Conservation (phyloP, 345 rosid genomes). For the Brassica juncea region DNA sequence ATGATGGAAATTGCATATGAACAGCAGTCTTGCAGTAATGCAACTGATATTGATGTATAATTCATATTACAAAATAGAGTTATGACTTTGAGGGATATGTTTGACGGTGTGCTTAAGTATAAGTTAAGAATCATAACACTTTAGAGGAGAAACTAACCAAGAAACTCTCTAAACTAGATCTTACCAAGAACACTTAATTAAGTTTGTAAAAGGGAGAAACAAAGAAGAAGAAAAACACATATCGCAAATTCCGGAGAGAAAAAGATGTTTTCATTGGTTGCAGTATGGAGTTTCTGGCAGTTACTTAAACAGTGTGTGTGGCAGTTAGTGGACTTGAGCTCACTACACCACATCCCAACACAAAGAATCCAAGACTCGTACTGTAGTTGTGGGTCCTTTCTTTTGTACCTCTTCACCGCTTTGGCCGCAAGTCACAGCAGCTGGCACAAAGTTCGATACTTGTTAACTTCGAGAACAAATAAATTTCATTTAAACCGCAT, state of each 20-base stretch:
- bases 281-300: conserved; percentile 21
- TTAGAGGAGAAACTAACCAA: too few relatives aligned
- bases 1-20: conserved; percentile 4
- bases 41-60: conserved; percentile 3
- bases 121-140: background rate
- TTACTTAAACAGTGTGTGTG: conserved; percentile 21
- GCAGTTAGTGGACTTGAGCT: conserved; percentile 33
- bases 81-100: conserved; percentile 3
- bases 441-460: conserved; percentile 29
- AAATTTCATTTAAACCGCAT: conserved; percentile 10
- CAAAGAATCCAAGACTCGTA: conserved; percentile 21
- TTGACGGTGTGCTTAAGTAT: background rate
- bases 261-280: conserved; percentile 20
- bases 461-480: conserved; percentile 22
- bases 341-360: conserved; percentile 31
- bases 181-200: too few relatives aligned
- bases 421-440: conserved; percentile 33
- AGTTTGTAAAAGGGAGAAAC: too few relatives aligned
- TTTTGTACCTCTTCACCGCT: conserved; percentile 31
- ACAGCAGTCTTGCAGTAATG: background rate
- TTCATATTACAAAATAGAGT: background rate
- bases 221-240: background rate
- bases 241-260: conserved; percentile 18
- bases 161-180: too few relatives aligned
- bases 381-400: conserved; percentile 25